Conservation (phyloP, 225 moss, liverwort and hornwort genomes). For the Pleurozium schreberi region DNA sequence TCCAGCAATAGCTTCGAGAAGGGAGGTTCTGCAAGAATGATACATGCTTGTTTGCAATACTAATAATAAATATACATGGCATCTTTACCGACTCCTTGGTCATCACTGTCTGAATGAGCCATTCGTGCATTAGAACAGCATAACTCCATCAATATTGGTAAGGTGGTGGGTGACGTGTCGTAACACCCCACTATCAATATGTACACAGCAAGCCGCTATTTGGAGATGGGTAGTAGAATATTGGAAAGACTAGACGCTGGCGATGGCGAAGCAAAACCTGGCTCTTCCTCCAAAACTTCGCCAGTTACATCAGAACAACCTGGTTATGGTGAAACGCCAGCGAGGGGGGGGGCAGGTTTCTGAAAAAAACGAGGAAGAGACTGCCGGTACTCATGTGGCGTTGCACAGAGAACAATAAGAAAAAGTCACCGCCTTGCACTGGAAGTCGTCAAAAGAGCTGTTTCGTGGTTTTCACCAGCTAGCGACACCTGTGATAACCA, state of each 20-base stretch:
- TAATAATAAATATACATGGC: background rate
- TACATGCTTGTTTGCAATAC: background rate
- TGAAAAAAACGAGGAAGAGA: background rate
- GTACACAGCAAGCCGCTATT: slow-evolving; percentile 11
- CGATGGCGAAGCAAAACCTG: background rate
- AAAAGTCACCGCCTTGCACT: background rate
- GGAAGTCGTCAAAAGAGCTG: background rate
- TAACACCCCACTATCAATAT: background rate
- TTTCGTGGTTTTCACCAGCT: background rate
- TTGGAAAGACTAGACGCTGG: background rate
- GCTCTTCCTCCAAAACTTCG: background rate
- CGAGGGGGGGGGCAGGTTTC: background rate
- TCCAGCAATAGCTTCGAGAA: background rate
- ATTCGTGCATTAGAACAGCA: background rate
- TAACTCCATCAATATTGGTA: background rate
- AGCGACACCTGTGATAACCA: background rate
- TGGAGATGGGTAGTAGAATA: background rate
- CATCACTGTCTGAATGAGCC: background rate
- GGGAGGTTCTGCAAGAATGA: background rate
- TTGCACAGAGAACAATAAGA: background rate
- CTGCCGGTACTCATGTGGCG: background rate
- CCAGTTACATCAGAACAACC: background rate
- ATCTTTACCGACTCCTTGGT: background rate
- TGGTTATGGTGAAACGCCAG: background rate
- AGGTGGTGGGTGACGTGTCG: background rate